These are phyloP conservation scores for Hibiscus tridactylites DNA, from an alignment of 345 rosid species.

Conservation along the genomic window DNA sequence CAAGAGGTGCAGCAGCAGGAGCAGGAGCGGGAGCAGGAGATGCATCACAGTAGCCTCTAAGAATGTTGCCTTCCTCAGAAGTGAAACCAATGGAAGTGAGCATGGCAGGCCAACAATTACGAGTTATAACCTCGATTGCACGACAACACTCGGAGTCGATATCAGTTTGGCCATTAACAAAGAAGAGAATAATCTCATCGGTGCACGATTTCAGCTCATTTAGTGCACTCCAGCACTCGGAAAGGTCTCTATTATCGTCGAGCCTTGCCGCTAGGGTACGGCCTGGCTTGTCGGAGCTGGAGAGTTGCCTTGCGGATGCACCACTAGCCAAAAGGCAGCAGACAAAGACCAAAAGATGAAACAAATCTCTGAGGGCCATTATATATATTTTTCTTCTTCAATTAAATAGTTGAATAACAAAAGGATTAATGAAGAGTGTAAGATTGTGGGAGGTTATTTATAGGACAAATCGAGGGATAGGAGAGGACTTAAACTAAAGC, in stretches of 20 bases:
- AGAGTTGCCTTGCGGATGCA: background rate
- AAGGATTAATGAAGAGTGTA: no score
- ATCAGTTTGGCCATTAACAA: conserved; percentile 54
- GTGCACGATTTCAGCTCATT: conserved; percentile 63
- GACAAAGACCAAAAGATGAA: conserved; percentile 9
- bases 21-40: background rate
- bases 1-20: conserved; percentile 13
- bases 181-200: conserved; percentile 52
- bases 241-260: conserved; percentile 31
- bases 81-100: conserved; percentile 66
- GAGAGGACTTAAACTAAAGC: no score
- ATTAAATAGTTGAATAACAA: no score
- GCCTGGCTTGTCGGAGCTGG: no score
- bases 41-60: conserved; percentile 53
- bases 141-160: conserved; percentile 55
- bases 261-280: conserved; percentile 11
- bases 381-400: no score
- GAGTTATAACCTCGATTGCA: conserved; percentile 45
- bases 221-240: conserved; percentile 62
- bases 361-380: no score
- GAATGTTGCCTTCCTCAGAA: conserved; percentile 42
- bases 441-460: no score
- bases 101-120: conserved; percentile 80
- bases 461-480: no score
- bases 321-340: conserved; percentile 12